Percentiles rank a stretch among this genome's conserved stretches.
Evolutionary conservation across 345 rosid species (phyloP).

Genomic region (Melastoma malabathricum): DNA sequence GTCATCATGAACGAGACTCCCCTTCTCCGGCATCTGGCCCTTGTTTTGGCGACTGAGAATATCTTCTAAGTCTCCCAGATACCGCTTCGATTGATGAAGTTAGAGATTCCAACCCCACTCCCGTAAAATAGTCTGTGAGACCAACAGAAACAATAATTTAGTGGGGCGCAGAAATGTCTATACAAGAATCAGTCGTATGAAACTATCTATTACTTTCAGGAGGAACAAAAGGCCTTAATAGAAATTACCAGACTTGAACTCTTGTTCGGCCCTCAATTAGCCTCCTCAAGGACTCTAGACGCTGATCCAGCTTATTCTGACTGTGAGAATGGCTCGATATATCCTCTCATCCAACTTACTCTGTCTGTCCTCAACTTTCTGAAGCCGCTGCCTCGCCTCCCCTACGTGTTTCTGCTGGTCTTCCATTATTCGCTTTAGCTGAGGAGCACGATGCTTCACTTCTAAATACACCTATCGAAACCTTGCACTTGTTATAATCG

Average conservation of each 20-base stretch:
- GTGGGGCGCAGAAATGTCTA: too few relatives aligned
- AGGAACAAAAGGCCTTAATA: background rate
- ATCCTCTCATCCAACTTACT: constrained; percentile 43
- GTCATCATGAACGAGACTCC: constrained; percentile 27
- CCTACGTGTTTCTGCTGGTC: constrained; percentile 51
- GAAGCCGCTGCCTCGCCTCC: constrained; percentile 51
- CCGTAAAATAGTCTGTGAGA: constrained; percentile 42
- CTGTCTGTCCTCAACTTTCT: constrained; percentile 58
- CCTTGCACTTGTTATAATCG: background rate
- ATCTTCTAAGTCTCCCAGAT: constrained; percentile 47
- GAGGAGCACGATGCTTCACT: constrained; percentile 83
- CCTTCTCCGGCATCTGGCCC: constrained; percentile 23
- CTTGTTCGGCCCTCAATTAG: constrained; percentile 75
- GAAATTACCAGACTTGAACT: constrained; percentile 65
- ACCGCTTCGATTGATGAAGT: constrained; percentile 58
- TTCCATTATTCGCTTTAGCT: constrained; percentile 59
- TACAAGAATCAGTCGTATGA: too few relatives aligned
- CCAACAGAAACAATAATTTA: background rate
- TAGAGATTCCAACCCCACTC: constrained; percentile 62
- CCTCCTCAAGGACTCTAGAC: constrained; percentile 48
- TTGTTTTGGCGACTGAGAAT: constrained; percentile 27
- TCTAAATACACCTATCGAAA: constrained; percentile 56
- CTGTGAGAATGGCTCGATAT: constrained; percentile 21
- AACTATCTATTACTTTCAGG: too few relatives aligned
- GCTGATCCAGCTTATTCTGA: constrained; percentile 47